phyloP scores from a whole-genome alignment of 495 filamentous ascomycete species.

The Acidiella bohemica region DNA sequence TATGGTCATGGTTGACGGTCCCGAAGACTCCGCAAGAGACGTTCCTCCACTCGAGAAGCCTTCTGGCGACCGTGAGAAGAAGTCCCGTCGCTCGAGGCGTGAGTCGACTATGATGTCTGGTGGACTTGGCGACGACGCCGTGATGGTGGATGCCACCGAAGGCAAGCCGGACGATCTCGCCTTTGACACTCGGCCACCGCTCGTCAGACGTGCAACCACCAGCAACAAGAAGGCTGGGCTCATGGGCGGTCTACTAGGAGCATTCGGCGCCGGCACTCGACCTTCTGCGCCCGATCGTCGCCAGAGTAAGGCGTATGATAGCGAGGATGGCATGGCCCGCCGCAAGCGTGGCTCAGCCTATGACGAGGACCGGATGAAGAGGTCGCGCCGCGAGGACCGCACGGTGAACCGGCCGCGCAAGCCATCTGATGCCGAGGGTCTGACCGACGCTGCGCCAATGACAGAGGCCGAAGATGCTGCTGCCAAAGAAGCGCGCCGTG shows the following conservation, averaged over 20 bases:
- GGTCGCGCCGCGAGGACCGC: conserved; percentile 20
- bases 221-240: conserved; percentile 19
- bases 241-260: conserved; percentile 20
- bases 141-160: conserved; percentile 20
- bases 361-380: conserved; percentile 19
- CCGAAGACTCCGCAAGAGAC: conserved; percentile 26
- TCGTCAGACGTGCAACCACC: conserved; percentile 14
- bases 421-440: conserved; percentile 12
- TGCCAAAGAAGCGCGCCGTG: conserved; percentile 18
- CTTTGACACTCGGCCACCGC: conserved; percentile 16
- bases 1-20: conserved; percentile 41
- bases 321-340: conserved; percentile 15
- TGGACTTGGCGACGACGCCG: conserved; percentile 18
- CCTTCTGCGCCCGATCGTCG: conserved; percentile 14
- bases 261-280: conserved; percentile 11
- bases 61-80: conserved; percentile 6
- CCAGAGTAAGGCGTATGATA: conserved; percentile 16
- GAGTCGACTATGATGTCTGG: conserved; percentile 22
- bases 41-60: conserved; percentile 7
- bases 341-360: conserved; percentile 18
- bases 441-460: conserved; percentile 11
- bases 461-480: conserved; percentile 14
- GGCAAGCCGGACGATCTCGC: conserved; percentile 12
- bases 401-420: conserved; percentile 15
- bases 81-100: conserved; percentile 14